Conservation (phyloP, 306 rosid species). For the Hippophae gyantsensis region DNA sequence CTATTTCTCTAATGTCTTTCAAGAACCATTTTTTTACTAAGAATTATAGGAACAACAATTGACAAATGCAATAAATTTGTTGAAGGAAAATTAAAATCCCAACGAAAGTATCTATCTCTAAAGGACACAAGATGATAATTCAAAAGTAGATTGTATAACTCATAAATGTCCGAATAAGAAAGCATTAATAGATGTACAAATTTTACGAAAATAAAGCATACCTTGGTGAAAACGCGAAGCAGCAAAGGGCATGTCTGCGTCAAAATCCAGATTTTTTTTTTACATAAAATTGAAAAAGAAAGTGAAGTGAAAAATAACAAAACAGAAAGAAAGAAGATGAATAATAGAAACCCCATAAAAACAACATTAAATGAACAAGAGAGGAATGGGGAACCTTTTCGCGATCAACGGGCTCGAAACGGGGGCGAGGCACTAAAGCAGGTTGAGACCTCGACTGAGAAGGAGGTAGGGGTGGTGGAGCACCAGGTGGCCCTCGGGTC, state of each 20-base stretch:
- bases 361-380: not conserved
- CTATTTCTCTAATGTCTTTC: too few species aligned
- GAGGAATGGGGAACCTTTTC: conserved; percentile 29
- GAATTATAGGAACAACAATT: too few species aligned
- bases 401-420: conserved; percentile 35
- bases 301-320: not conserved
- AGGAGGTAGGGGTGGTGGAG: too few species aligned
- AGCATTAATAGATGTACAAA: not conserved
- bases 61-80: too few species aligned
- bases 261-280: not conserved
- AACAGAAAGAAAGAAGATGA: not conserved
- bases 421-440: conserved; percentile 11
- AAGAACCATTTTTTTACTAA: too few species aligned
- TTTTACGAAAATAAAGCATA: conserved; percentile 8
- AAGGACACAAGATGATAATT: too few species aligned
- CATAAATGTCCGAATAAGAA: not conserved
- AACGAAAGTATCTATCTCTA: too few species aligned
- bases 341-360: not conserved
- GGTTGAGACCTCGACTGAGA: too few species aligned
- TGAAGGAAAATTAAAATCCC: too few species aligned
- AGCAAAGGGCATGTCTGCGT: conserved; percentile 76
- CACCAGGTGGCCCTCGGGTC: too few species aligned
- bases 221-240: conserved; percentile 91
- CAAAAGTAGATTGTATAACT: not conserved
- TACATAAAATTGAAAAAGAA: not conserved